Evolutionary conservation across 2,329 filamentous ascomycete species (phyloP), one percentile per base, ranked within the genome.

Genomic region (Cladosporium sp.): DNA sequence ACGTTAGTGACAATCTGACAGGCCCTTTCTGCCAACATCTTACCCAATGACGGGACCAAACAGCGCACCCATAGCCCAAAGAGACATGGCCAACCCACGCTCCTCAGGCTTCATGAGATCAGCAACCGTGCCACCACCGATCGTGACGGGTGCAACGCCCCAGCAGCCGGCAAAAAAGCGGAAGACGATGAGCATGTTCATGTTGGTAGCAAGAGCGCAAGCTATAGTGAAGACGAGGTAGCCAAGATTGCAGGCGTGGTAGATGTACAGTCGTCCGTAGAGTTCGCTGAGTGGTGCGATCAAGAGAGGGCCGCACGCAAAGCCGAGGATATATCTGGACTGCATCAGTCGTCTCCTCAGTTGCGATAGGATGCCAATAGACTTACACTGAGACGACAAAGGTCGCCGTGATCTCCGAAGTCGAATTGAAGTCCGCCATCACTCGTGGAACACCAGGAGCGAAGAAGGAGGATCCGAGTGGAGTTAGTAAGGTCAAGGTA

Each of bases 261-360:
- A 54, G 11, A 54, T 38, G 13, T 38, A 49, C 7, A 49, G 13
- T 16, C 52, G 41, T 2, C 44, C 46, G 44, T 49, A 54, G 3
- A 53, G 43, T 43, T 53, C 72, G 14, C 82, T 69, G 60, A 82
- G 82, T 1, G 79, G 74, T 51, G 72, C 75, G 14, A 82, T 56
- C 62, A 82, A 28, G 45, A 82, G 41, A 8, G 52, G 52, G 52
- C 80, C 79, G 16, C 73, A 53, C 8, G 68, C 60, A 57, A 76
- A 76, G 0, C 76, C 77, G 16, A 73, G 58, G 61, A 80, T 74
- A 4, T 82, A 63, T 1, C 28, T 35, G 14, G 10, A 10, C 43
- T 14, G 28, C 9, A 13, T 45, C 33, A 45, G 43, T 33, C 16
- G 8, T 84, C 10, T n/a, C 3, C n/a, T 45, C 4, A 56, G 0